Base-by-base conservation (phyloP, 129 eudicot genomes). In the Helichrysum umbraculigerum region DNA sequence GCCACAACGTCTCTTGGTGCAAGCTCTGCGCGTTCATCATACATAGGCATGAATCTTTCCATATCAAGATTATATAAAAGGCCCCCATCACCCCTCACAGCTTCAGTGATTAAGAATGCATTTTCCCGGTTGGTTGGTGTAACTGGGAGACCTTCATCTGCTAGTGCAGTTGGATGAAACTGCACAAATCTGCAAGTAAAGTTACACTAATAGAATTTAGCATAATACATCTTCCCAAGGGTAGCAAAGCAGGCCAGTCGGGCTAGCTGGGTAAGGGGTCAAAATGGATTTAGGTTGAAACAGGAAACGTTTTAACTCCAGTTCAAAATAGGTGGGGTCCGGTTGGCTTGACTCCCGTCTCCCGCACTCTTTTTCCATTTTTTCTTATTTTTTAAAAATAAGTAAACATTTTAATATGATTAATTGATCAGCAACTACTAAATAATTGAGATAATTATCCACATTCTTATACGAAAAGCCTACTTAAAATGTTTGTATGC, bases 31-130 rank as follows among this genome's bases (percentile, higher is more conserved):
- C 99, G 79, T 59, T 86, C 90, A 66, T 95, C 99, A 62, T 91
- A 95, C 35, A 58, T 67, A 12, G 96, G 99, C 99, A 95, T 95
- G 85, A 95, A 95, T 22, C 99, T 81, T 79, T 95, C 96, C 93
- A 86, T 89, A 76, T 61, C 81, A 41, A 87, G 78, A 78, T 95
- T 91, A 81, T 91, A 95, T 14, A 95, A 85, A 72, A 95, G 70
- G 33, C 99, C 99, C 21, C 99, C 99, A 57, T 91, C 99, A 44
- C 99, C 99, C 68, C 99, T 87, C 34, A 95, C 97, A 12, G 99
- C 99, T 85, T 95, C 99, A 1, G 99, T 87, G 61, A 95, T 95
- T 67, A 95, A 78, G 66, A 95, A 95, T 51, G 97, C 94, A 54
- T 95, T 95, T 86, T 95, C 96, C 44, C 96, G 67, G 21, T 84